A percentile compares a stretch with the other conserved stretches of the same genome.
Conservation (phyloP, 108 stramenopile genomes). For the Cylindrotheca closterium region DNA sequence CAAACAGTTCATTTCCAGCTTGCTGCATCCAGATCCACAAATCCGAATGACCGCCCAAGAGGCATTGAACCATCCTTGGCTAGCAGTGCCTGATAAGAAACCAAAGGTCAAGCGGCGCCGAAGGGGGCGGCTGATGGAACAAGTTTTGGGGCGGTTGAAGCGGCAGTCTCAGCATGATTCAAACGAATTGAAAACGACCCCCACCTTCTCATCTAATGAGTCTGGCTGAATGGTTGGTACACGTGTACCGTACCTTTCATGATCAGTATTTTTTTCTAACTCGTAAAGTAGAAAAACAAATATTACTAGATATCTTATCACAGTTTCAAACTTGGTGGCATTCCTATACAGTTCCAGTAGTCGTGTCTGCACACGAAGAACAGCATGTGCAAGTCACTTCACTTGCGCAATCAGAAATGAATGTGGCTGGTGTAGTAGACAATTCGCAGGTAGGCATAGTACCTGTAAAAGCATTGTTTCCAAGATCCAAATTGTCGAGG, state of each 20-base stretch:
- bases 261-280: too few species aligned
- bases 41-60: slow-evolving; percentile 26
- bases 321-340: too few species aligned
- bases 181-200: too few species aligned
- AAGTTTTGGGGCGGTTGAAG: not conserved
- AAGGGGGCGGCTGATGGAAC: not conserved
- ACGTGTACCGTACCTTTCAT: too few species aligned
- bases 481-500: not conserved
- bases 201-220: too few species aligned
- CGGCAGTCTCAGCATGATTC: not conserved
- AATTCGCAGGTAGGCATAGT: not conserved
- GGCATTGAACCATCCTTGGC: slow-evolving; percentile 25
- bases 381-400: not conserved
- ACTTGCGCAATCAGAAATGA: not conserved
- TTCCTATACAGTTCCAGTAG: too few species aligned
- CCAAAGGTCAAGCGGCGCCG: not conserved
- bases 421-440: not conserved
- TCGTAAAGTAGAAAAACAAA: too few species aligned
- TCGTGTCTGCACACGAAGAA: too few species aligned
- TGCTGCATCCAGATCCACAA: slow-evolving; percentile 19
- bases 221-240: too few species aligned
- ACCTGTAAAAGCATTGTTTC: not conserved
- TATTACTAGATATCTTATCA: too few species aligned
- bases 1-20: slow-evolving; percentile 28
- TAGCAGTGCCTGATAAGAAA: not conserved